phyloP scores from a whole-genome alignment of 371 early-diverging fungal genomes.

The Rhizopus sp. region DNA sequence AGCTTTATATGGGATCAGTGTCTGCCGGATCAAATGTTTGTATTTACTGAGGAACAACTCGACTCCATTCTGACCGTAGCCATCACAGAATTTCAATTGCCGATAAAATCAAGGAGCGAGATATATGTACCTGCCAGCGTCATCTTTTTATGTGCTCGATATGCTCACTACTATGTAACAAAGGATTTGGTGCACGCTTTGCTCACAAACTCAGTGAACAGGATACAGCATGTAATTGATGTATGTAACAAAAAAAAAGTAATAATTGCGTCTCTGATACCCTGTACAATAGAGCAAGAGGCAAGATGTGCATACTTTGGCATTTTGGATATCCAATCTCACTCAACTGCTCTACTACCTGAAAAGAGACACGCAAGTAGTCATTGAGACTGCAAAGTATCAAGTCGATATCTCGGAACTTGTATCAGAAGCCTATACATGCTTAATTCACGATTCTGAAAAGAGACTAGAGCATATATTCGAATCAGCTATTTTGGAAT shows the following conservation, averaged over 20 bases:
- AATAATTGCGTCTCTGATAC: neutral
- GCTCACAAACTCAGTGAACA: constrained; percentile 56
- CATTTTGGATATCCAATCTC: constrained; percentile 87
- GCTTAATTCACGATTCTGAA: constrained; percentile 65
- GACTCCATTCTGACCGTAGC: constrained; percentile 71
- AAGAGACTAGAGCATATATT: constrained; percentile 63
- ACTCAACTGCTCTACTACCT: constrained; percentile 80
- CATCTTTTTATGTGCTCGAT: constrained; percentile 85
- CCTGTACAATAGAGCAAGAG: constrained; percentile 21
- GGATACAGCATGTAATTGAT: constrained; percentile 61
- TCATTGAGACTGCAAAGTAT: constrained; percentile 60
- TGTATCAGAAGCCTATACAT: constrained; percentile 70
- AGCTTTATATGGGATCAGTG: constrained; percentile 78
- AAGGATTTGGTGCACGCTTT: constrained; percentile 73
- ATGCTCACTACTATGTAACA: constrained; percentile 76
- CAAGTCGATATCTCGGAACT: constrained; percentile 75
- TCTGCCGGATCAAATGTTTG: constrained; percentile 89
- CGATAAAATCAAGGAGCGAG: constrained; percentile 56
- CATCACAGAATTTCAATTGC: constrained; percentile 60
- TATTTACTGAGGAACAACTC: constrained; percentile 73
- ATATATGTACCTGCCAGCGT: constrained; percentile 82
- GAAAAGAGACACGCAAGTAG: constrained; percentile 77
- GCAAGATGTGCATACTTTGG: constrained; percentile 47
- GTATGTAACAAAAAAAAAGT: constrained; percentile 26
- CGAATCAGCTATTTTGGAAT: constrained; percentile 74